Evolutionary conservation across 1,284 basidiomycete genomes (phyloP).

Genomic region (Sporisorium iseilematis-ciliati): DNA sequence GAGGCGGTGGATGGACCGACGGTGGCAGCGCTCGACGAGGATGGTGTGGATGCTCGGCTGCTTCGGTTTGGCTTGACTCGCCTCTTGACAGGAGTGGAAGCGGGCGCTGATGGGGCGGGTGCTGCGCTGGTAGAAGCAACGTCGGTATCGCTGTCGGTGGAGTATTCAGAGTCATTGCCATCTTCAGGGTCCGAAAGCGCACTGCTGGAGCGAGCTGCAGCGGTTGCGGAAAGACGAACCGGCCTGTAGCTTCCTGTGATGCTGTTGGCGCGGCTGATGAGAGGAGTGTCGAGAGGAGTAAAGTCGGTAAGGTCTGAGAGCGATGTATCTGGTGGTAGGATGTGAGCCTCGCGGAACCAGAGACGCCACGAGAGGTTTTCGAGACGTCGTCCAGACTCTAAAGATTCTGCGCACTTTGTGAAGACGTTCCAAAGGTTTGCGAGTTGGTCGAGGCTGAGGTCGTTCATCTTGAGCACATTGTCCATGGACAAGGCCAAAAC

Average conservation of each 20-base stretch:
- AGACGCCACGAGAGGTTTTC: conserved; percentile 89
- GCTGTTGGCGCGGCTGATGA: conserved; percentile 56
- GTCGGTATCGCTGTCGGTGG: conserved; percentile 33
- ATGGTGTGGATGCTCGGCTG: conserved; percentile 19
- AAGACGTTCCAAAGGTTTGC: conserved; percentile 74
- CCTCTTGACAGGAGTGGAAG: conserved; percentile 34
- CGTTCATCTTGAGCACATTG: conserved; percentile 57
- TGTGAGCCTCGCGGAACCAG: conserved; percentile 77
- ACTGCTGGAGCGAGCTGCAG: conserved; percentile 18
- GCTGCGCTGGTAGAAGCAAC: conserved; percentile 14
- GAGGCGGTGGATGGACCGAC: conserved; percentile 13
- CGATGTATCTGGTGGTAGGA: conserved; percentile 57
- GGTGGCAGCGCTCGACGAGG: conserved; percentile 20
- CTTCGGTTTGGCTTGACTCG: conserved; percentile 17
- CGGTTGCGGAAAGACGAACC: conserved; percentile 19
- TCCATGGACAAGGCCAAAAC: conserved; percentile 60
- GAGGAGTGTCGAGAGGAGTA: conserved; percentile 54
- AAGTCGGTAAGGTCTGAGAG: conserved; percentile 58
- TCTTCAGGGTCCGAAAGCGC: conserved; percentile 54
- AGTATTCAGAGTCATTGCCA: conserved; percentile 43
- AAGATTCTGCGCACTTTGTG: conserved; percentile 81
- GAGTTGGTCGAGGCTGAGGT: conserved; percentile 57
- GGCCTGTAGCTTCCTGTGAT: conserved; percentile 50
- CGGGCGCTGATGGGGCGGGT: conserved; percentile 20
- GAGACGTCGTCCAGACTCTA: conserved; percentile 81